A percentile compares a stretch with the other conserved stretches of the same genome.
Evolutionary conservation across 1,139 yeast genomes (phyloP).

Genomic region (Magnusiomyces paraingens): DNA sequence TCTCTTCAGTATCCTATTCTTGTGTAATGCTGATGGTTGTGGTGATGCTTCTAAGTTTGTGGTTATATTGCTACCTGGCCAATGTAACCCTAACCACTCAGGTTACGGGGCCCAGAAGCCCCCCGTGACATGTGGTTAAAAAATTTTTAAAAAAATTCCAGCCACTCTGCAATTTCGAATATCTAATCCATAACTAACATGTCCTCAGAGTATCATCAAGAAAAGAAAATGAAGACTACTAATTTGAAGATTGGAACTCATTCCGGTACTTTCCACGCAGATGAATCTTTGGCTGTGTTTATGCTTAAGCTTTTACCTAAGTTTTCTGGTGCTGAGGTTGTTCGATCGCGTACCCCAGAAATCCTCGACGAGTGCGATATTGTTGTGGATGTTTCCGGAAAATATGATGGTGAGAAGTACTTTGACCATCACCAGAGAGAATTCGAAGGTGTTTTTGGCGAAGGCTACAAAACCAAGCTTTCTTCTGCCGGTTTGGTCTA

Average conservation of each 20-base stretch:
- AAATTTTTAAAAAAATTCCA: too few relatives aligned
- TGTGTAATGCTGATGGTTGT: too few relatives aligned
- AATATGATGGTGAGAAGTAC: constrained; percentile 77
- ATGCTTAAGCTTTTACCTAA: constrained; percentile 71
- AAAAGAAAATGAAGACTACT: constrained; percentile 17
- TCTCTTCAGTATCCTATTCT: too few relatives aligned
- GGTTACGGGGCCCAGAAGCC: too few relatives aligned
- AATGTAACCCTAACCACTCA: too few relatives aligned
- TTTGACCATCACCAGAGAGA: constrained; percentile 96
- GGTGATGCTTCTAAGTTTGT: too few relatives aligned
- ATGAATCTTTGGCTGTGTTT: constrained; percentile 92
- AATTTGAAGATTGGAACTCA: constrained; percentile 69
- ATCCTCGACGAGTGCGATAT: constrained; percentile 86
- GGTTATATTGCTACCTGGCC: too few relatives aligned
- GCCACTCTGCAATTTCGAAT: too few relatives aligned
- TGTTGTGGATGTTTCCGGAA: constrained; percentile 93
- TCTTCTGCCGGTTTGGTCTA: constrained; percentile 92
- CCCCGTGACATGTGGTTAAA: too few relatives aligned
- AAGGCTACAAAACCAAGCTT: constrained; percentile 64
- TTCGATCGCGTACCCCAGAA: constrained; percentile 76
- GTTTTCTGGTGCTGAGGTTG: constrained; percentile 56
- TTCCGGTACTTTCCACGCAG: constrained; percentile 95
- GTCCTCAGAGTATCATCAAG: background rate
- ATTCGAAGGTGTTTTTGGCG: constrained; percentile 55
- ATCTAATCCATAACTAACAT: too few relatives aligned